Evolutionary conservation across 2,329 filamentous ascomycete genomes (phyloP).

Genomic region (Penicillium vulpinum): DNA sequence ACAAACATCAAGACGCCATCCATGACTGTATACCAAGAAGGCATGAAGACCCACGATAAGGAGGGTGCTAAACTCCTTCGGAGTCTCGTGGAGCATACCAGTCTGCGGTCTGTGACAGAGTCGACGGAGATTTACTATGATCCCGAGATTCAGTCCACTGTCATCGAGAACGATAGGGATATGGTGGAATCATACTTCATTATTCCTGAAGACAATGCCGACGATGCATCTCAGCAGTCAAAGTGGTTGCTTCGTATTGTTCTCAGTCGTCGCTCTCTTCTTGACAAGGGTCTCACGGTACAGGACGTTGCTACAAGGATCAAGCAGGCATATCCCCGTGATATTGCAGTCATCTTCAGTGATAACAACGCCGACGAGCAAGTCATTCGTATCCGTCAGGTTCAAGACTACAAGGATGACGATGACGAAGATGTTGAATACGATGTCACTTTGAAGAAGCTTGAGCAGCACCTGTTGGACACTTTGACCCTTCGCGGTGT

Average conservation of each 20-base stretch:
- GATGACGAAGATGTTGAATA: slow-evolving; percentile 76
- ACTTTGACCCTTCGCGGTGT: slow-evolving; percentile 90
- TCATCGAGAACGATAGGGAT: slow-evolving; percentile 82
- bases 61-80: slow-evolving; percentile 82
- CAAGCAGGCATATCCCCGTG: slow-evolving; percentile 81
- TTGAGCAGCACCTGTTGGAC: slow-evolving; percentile 89
- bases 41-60: slow-evolving; percentile 62
- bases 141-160: slow-evolving; percentile 80
- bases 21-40: slow-evolving; percentile 85
- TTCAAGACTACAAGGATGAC: slow-evolving; percentile 68
- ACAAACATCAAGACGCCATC: slow-evolving; percentile 98
- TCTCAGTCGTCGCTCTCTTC: slow-evolving; percentile 87
- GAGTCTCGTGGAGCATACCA: slow-evolving; percentile 91
- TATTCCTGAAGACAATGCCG: slow-evolving; percentile 78
- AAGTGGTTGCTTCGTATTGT: slow-evolving; percentile 94
- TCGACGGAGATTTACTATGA: slow-evolving; percentile 97
- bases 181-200: slow-evolving; percentile 98
- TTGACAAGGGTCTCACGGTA: slow-evolving; percentile 86
- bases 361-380: slow-evolving; percentile 97
- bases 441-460: slow-evolving; percentile 87
- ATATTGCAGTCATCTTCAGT: slow-evolving; percentile 91
- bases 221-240: slow-evolving; percentile 67
- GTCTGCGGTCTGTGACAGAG: slow-evolving; percentile 84
- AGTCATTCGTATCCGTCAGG: slow-evolving; percentile 86
- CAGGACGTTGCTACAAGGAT: slow-evolving; percentile 88